Evolutionary conservation across 2,329 filamentous ascomycete genomes (phyloP), one percentile per base, ranked within the genome.

Genomic region (Escovopsis sp.): DNA sequence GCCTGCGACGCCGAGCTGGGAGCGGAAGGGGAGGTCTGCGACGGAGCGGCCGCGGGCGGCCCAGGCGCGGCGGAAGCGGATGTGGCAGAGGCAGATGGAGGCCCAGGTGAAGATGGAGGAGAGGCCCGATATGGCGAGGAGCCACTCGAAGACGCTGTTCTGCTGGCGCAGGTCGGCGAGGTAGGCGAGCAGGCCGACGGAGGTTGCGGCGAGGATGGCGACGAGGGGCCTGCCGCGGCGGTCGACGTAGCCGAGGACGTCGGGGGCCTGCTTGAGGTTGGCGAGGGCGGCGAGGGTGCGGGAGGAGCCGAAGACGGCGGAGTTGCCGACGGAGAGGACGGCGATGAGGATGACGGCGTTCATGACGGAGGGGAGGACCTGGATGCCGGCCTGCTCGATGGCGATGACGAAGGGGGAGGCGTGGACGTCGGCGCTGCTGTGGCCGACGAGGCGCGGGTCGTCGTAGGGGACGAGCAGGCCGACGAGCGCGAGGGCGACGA

Each of bases 351-450:
- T 94, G 47, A 95, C 86, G 12, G 77, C 80, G 60, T 95, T 95
- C 82, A 95, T 91, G 40, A 94, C 73, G 0, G 83, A 88, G 3
- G 86, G 85, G 3, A 95, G 72, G 2, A 81, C 80, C 33, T 75
- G 65, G 52, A 95, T 93, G 6, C 85, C 82, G 1, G 87, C 85
- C 47, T 86, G 82, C 49, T 82, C 69, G 51, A 94, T 94, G 47
- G 88, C 85, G 53, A 95, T 93, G 52, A 95, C 88, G 58, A 95
- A 95, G 1, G 88, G 88, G 3, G 86, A 94, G 2, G 85, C 82
- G 23, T 77, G 75, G 33, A 80, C 75, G 57, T 87, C 77, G 37
- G 73, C 74, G 18, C 69, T 67, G 42, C 59, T 65, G 36, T 70
- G 69, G 30, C 65, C 66, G n/a, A 85, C 66, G 0, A 94, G 77